Percentiles rank a stretch among this genome's conserved stretches.
phyloP scores from a whole-genome alignment of 2,329 filamentous ascomycete genomes.

The Pyricularia sp. region DNA sequence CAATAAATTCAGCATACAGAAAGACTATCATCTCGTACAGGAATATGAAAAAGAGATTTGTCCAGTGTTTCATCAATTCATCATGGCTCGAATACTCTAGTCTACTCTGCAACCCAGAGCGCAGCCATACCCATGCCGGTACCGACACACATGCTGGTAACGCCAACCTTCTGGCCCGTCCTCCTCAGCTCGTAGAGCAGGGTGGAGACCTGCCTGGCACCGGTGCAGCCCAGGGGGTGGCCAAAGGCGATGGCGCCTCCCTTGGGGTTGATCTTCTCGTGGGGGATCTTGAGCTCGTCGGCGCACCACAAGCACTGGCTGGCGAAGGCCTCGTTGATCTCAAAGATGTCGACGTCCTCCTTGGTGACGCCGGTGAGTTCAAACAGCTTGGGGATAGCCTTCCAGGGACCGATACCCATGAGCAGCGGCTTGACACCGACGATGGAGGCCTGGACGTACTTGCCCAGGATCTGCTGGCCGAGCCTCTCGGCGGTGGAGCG shows the following conservation, averaged over 20 bases:
- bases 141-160: conserved; percentile 93
- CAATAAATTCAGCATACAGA: neutral
- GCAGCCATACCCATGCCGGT: conserved; percentile 98
- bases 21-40: neutral
- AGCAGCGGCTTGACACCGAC: conserved; percentile 87
- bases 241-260: conserved; percentile 94
- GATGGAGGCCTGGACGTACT: conserved; percentile 77
- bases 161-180: conserved; percentile 74
- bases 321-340: conserved; percentile 99
- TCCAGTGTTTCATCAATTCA: neutral
- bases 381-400: conserved; percentile 87
- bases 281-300: conserved; percentile 73
- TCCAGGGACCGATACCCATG: conserved; percentile 94
- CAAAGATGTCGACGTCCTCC: conserved; percentile 91
- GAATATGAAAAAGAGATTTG: neutral
- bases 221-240: conserved; percentile 90
- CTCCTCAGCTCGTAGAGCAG: conserved; percentile 82
- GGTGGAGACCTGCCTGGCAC: conserved; percentile 87
- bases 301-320: conserved; percentile 91
- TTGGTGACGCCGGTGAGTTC: conserved; percentile 77
- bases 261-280: conserved; percentile 92
- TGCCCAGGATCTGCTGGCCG: conserved; percentile 82
- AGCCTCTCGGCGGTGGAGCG: conserved; percentile 82
- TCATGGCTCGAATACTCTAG: neutral
- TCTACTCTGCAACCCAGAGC: conserved; percentile 87